phyloP scores from a whole-genome alignment of 1,139 yeast genomes.

The Geotrichum siamense region DNA sequence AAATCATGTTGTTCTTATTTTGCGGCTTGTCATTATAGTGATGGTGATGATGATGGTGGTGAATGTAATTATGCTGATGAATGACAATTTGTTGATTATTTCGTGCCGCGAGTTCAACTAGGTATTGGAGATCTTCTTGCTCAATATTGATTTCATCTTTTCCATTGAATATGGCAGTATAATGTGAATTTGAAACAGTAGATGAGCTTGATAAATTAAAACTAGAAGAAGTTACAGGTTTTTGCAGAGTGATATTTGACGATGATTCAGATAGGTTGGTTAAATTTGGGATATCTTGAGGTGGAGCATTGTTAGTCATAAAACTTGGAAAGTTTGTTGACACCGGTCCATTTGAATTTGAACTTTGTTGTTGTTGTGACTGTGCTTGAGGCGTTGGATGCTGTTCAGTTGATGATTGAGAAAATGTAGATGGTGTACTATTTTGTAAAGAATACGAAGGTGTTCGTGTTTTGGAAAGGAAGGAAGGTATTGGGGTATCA shows the following conservation, averaged over 20 bases:
- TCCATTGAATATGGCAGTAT: conserved; percentile 12
- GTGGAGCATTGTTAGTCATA: neutral
- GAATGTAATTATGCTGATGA: conserved; percentile 8
- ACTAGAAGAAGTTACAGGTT: neutral
- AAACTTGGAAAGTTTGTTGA: neutral
- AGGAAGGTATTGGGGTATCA: conserved; percentile 1
- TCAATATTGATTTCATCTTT: conserved; percentile 4
- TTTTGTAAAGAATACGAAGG: neutral
- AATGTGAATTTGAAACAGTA: conserved; percentile 13
- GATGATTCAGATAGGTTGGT: conserved; percentile 10
- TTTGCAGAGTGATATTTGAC: conserved; percentile 4
- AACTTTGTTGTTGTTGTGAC: neutral
- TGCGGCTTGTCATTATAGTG: conserved; percentile 21
- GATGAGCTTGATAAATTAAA: conserved; percentile 3
- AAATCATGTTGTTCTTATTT: conserved; percentile 8
- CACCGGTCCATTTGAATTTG: neutral
- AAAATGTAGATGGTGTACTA: no score
- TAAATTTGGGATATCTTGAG: conserved; percentile 5
- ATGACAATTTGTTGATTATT: conserved; percentile 15
- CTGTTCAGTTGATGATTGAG: no score
- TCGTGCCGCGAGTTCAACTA: conserved; percentile 4
- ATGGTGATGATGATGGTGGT: conserved; percentile 8
- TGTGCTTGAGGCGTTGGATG: no score
- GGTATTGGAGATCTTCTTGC: conserved; percentile 40
- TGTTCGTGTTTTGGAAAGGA: no score